Percentiles rank a stretch among this genome's conserved stretches.
Evolutionary conservation across 352 stramenopile species (phyloP).

Genomic region (Pythium biforme): DNA sequence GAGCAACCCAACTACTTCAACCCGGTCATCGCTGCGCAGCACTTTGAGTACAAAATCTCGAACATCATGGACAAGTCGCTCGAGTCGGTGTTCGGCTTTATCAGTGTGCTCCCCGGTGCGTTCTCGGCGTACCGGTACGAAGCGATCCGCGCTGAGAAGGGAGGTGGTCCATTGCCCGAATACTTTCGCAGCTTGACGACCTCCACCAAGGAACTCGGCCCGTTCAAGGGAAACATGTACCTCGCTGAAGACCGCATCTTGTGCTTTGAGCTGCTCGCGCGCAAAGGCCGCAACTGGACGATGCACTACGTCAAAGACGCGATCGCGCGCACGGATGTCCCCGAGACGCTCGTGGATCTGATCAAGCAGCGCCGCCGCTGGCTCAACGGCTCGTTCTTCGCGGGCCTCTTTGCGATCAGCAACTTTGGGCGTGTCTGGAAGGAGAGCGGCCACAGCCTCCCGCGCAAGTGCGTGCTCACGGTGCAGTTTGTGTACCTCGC

Average conservation of each 20-base stretch:
- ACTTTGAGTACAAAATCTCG: constrained; percentile 62
- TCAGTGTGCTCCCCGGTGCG: constrained; percentile 41
- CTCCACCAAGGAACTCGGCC: constrained; percentile 40
- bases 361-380: constrained; percentile 63
- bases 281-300: constrained; percentile 35
- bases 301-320: constrained; percentile 56
- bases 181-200: constrained; percentile 53
- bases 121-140: constrained; percentile 59
- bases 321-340: constrained; percentile 46
- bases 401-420: constrained; percentile 51
- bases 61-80: constrained; percentile 59
- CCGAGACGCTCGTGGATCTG: constrained; percentile 49
- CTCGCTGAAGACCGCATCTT: constrained; percentile 65
- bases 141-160: constrained; percentile 49
- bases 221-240: constrained; percentile 75
- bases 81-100: constrained; percentile 51
- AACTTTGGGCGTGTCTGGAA: constrained; percentile 57
- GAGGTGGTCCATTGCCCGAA: constrained; percentile 38
- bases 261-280: constrained; percentile 56
- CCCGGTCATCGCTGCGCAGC: constrained; percentile 39
- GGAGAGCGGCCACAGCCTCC: constrained; percentile 35
- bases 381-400: constrained; percentile 69
- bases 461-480: constrained; percentile 41
- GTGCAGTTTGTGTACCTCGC: constrained; percentile 43
- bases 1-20: constrained; percentile 50